phyloP scores from a whole-genome alignment of 352 stramenopile species.

The Aphanomyces astaci region DNA sequence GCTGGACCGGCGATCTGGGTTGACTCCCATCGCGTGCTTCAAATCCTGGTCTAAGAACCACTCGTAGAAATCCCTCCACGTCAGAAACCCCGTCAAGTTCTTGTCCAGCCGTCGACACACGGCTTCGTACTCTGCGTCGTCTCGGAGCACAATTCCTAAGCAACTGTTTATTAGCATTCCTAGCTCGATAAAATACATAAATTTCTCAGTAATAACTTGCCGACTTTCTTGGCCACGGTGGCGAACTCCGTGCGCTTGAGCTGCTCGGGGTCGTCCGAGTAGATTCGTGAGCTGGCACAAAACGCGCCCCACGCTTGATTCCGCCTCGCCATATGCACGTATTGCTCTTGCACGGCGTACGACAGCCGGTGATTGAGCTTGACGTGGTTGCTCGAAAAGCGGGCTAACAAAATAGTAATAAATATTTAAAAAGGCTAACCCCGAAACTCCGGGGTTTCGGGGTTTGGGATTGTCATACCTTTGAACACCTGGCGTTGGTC shows the following conservation, averaged over 20 bases:
- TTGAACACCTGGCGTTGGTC: constrained; percentile 14
- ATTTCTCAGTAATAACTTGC: neutral
- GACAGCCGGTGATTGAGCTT: constrained; percentile 19
- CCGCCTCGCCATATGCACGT: constrained; percentile 18
- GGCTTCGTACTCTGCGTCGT: constrained; percentile 10
- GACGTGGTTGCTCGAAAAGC: neutral
- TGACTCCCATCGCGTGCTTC: neutral
- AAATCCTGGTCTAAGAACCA: constrained; percentile 19
- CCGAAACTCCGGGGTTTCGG: neutral
- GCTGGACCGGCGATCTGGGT: too few relatives aligned
- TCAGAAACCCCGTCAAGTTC: constrained; percentile 9
- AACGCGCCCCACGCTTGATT: constrained; percentile 22
- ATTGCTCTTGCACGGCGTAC: constrained; percentile 20
- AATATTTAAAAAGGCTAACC: neutral
- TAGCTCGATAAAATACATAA: neutral
- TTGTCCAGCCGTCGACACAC: constrained; percentile 13
- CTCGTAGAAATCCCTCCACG: constrained; percentile 21
- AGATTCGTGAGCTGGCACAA: constrained; percentile 1
- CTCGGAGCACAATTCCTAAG: neutral
- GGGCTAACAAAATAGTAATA: neutral
- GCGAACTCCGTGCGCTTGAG: constrained; percentile 19
- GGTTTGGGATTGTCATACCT: neutral
- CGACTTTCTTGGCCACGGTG: neutral
- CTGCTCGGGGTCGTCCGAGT: constrained; percentile 17
- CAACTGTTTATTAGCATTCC: neutral